These are phyloP conservation scores for Melanomma pulvis-pyrius DNA, from an alignment of 495 filamentous ascomycete genomes.

Conservation along the genomic window DNA sequence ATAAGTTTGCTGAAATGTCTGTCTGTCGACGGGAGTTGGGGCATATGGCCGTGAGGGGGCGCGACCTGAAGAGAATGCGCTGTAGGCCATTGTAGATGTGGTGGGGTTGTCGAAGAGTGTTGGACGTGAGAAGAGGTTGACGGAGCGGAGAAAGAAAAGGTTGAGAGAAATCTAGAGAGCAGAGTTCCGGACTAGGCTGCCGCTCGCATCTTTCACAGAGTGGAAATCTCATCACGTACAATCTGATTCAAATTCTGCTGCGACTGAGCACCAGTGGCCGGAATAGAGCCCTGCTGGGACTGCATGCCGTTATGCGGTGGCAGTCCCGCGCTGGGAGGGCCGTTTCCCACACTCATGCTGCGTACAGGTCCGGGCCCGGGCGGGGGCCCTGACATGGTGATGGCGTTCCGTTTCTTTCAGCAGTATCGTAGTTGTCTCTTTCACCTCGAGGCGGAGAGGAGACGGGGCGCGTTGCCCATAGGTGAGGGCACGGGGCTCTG, in stretches of 20 bases:
- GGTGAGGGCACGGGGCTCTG: not conserved
- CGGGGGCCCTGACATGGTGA: conserved; percentile 37
- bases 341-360: conserved; percentile 39
- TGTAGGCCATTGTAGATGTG: too few relatives aligned
- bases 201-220: not conserved
- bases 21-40: not conserved
- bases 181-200: not conserved
- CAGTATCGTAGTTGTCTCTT: not conserved
- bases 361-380: conserved; percentile 29
- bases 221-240: conserved; percentile 58
- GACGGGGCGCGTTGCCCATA: conserved; percentile 1
- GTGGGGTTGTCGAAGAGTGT: not conserved
- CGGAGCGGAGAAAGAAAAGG: not conserved
- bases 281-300: conserved; percentile 36
- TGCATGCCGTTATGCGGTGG: conserved; percentile 56
- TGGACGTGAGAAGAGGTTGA: not conserved
- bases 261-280: conserved; percentile 58
- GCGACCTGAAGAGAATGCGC: not conserved
- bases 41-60: not conserved
- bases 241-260: conserved; percentile 95
- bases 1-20: not conserved
- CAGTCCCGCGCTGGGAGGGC: conserved; percentile 53
- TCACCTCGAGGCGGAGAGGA: conserved; percentile 10
- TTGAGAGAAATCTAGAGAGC: not conserved
- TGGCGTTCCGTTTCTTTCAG: conserved; percentile 7